These are phyloP conservation scores for Globisporangium orthogonon DNA, from an alignment of 352 stramenopile genomes.

Conservation along the genomic window DNA sequence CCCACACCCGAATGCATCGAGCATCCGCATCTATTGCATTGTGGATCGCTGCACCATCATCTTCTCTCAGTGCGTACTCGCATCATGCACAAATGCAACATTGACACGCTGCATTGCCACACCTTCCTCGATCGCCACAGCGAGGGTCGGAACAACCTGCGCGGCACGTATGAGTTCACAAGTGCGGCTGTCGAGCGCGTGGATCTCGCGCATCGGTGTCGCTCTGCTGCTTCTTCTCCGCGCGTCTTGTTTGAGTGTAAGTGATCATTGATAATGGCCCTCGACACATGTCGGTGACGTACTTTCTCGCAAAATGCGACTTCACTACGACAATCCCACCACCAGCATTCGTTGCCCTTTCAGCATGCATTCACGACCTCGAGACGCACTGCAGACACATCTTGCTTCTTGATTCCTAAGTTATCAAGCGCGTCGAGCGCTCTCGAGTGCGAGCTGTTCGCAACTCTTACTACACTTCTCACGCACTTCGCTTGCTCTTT, in stretches of 20 bases:
- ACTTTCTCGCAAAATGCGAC: not conserved
- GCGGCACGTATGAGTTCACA: constrained; percentile 44
- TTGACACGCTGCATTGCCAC: not conserved
- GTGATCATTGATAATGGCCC: not conserved
- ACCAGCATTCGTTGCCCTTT: too few species aligned
- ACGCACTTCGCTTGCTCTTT: not conserved
- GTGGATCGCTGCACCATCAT: constrained; percentile 41
- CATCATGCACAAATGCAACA: not conserved
- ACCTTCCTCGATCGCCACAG: constrained; percentile 66
- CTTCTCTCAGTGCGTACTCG: not conserved
- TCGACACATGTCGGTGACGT: not conserved
- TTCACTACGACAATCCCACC: too few species aligned
- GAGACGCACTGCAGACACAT: not conserved
- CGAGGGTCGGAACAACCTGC: constrained; percentile 51
- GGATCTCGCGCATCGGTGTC: constrained; percentile 14
- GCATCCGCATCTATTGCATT: constrained; percentile 68
- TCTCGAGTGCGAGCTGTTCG: too few species aligned
- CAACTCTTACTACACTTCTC: not conserved
- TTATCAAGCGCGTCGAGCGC: too few species aligned
- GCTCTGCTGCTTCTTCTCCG: not conserved
- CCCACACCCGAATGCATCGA: constrained; percentile 29
- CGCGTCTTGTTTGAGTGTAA: not conserved
- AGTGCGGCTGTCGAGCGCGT: constrained; percentile 26
- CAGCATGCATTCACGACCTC: too few species aligned
- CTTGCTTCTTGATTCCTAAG: not conserved